Conservation (phyloP, 2,329 filamentous ascomycete genomes). For the Aspergillus intermedius region DNA sequence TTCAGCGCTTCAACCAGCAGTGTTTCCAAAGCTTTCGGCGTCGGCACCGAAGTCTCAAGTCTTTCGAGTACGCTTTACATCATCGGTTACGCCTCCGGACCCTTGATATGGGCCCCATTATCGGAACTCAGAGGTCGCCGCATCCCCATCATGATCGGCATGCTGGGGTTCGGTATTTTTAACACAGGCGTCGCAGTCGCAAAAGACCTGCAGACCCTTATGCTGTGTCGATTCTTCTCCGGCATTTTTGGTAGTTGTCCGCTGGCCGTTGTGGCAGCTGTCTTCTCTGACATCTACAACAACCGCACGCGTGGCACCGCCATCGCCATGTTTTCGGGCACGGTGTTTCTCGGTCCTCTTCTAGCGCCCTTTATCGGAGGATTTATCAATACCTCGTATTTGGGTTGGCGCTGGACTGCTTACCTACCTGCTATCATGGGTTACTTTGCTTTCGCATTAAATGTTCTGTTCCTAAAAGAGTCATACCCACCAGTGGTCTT, state of each 20-base stretch:
- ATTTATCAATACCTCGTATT: conserved; percentile 40
- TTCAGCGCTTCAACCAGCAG: conserved; percentile 57
- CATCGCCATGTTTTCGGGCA: conserved; percentile 43
- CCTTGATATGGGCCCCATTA: conserved; percentile 56
- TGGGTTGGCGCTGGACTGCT: conserved; percentile 47
- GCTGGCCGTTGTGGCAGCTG: conserved; percentile 37
- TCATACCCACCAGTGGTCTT: conserved; percentile 50
- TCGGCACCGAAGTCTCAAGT: conserved; percentile 33
- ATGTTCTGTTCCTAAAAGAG: conserved; percentile 45
- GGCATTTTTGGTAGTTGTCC: conserved; percentile 41
- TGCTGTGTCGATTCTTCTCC: conserved; percentile 41
- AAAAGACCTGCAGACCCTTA: conserved; percentile 33
- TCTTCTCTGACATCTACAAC: conserved; percentile 44
- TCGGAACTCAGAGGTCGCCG: conserved; percentile 55
- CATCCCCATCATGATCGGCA: conserved; percentile 41
- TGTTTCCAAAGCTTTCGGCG: conserved; percentile 45
- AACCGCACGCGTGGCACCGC: conserved; percentile 34
- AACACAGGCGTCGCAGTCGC: conserved; percentile 39
- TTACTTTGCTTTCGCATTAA: conserved; percentile 65
- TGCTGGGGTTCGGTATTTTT: conserved; percentile 38
- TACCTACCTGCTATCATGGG: conserved; percentile 48
- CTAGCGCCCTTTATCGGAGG: conserved; percentile 45
- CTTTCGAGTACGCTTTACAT: conserved; percentile 43
- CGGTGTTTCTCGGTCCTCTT: conserved; percentile 43
- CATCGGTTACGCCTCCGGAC: conserved; percentile 51